A percentile compares a stretch with the other conserved stretches of the same genome.
These are phyloP conservation scores for Citrus cavaleriei DNA, from an alignment of 345 rosid genomes.

Conservation along the genomic window DNA sequence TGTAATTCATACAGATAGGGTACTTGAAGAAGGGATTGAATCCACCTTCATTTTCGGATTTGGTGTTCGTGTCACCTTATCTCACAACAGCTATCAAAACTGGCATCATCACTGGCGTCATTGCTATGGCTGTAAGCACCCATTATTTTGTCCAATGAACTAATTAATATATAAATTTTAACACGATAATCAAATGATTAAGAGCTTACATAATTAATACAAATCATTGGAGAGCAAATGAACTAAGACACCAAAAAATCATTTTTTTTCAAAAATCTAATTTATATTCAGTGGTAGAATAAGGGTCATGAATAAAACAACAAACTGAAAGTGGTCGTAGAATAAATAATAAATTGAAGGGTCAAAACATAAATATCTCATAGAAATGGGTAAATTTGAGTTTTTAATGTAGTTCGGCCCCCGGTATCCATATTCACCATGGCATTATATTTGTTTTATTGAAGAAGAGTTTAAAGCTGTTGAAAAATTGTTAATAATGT, in stretches of 20 bases:
- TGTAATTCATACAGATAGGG: constrained; percentile 53
- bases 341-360: too few species aligned
- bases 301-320: too few species aligned
- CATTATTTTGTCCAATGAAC: neutral
- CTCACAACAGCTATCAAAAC: constrained; percentile 55
- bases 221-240: neutral
- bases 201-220: neutral
- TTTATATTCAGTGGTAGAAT: too few species aligned
- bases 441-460: neutral
- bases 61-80: constrained; percentile 51
- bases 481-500: neutral
- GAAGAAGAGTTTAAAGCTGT: neutral
- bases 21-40: constrained; percentile 76
- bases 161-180: neutral
- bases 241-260: too few species aligned
- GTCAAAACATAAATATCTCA: too few species aligned
- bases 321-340: too few species aligned
- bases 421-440: too few species aligned
- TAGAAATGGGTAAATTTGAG: too few species aligned
- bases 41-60: constrained; percentile 64
- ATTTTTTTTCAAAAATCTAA: too few species aligned
- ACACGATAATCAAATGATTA: neutral
- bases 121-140: constrained; percentile 72
- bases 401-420: too few species aligned
- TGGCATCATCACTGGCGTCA: constrained; percentile 76